Evolutionary conservation across 768 basidiomycete genomes (phyloP), one percentile per base, ranked within the genome.

Genomic region (Leucocoprinus leucothites): DNA sequence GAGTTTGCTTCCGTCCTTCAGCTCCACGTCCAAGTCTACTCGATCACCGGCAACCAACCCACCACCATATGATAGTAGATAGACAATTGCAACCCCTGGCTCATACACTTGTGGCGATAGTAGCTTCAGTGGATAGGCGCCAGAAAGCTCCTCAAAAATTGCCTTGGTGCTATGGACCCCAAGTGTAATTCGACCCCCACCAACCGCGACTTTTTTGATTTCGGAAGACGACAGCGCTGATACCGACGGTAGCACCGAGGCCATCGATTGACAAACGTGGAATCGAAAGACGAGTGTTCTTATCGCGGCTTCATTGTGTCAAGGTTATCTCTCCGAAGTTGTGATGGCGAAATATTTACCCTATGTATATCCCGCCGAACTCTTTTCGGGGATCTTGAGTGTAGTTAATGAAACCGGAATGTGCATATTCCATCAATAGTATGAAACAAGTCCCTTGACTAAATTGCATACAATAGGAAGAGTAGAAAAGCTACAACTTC

Each of bases 21-120:
- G 80, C 35, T 83, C 69, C 21, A 88, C 81, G n/a, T 69, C 62
- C 11, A 98, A 66, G 42, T 77, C 68, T 48, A 97, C 74, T 24
- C 75, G 69, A 71, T 98, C 95, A 0, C 94, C 94, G 4, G 87
- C 85, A 35, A 98, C 89, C 9, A 98, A 78, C 2, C 95, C 95
- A 9, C 95, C 95, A 0, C 95, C 95, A 61, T 98, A 98, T 34
- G 84, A 85, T 56, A 98, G 67, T 16, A 91, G 74, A 62, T 97
- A 98, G 16, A 84, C 85, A 48, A 90, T 71, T 9, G 82, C 88
- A 28, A 91, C 75, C 3, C 73, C 68, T 26, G 74, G 70, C 36
- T 72, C 70, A 36, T 70, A 59, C 9, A 82, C 70, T 46, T 78
- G 77, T 1, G 93, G 91, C 2, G 93, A 87, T 53, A 95, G 73